These are phyloP conservation scores for Polysphondylium violaceum DNA, from an alignment of 78 protist genomes.

Conservation along the genomic window DNA sequence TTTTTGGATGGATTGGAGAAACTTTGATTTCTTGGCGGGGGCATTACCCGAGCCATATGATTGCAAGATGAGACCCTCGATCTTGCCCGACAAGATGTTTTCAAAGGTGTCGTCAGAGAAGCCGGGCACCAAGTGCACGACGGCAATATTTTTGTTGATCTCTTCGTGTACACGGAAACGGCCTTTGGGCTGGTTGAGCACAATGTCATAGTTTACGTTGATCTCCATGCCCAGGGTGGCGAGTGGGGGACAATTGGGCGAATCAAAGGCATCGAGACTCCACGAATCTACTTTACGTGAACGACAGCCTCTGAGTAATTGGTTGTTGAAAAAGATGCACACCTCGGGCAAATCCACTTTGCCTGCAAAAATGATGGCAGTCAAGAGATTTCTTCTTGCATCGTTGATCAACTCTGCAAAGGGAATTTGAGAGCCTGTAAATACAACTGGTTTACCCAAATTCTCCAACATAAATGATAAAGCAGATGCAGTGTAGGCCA, in stretches of 20 bases:
- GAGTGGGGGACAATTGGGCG: conserved; percentile 77
- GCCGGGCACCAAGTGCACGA: conserved; percentile 78
- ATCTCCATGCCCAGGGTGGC: conserved; percentile 78
- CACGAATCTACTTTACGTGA: conserved; percentile 71
- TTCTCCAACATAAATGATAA: conserved; percentile 93
- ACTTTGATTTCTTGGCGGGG: conserved; percentile 72
- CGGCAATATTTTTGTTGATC: conserved; percentile 60
- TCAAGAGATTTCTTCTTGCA: conserved; percentile 80
- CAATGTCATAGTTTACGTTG: conserved; percentile 37
- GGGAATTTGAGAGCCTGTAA: conserved; percentile 95
- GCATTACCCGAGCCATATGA: conserved; percentile 82
- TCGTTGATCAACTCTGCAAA: conserved; percentile 79
- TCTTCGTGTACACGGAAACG: conserved; percentile 59
- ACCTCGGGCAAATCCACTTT: conserved; percentile 82
- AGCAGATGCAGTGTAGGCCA: conserved; percentile 94
- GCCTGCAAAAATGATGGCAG: conserved; percentile 85
- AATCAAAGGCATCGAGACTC: conserved; percentile 77
- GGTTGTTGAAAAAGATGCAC: conserved; percentile 83
- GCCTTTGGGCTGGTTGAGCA: conserved; percentile 73
- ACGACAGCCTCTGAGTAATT: conserved; percentile 65
- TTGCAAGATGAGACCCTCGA: conserved; percentile 58
- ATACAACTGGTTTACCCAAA: conserved; percentile 91
- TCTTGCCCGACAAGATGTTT: conserved; percentile 20
- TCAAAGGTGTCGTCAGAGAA: conserved; percentile 48
- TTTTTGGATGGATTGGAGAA: conserved; percentile 15